Conservation (phyloP, 169 alveolate genomes). For the Plasmodium gonderi region DNA sequence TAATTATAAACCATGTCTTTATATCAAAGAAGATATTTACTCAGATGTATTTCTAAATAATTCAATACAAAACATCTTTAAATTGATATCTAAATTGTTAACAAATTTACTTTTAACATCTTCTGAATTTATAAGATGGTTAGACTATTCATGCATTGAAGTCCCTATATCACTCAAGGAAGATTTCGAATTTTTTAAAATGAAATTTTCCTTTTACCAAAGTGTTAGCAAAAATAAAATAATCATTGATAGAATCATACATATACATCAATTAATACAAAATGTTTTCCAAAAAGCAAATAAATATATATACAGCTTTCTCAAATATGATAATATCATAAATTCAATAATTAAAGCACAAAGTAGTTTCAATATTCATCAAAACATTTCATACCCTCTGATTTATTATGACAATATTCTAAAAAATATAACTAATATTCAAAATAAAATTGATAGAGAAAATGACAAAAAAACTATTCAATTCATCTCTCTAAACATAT, state of each 20-base stretch:
- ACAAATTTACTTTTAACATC: constrained; percentile 67
- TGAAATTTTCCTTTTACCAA: constrained; percentile 69
- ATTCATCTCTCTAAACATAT: constrained; percentile 53
- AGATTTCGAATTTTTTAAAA: constrained; percentile 60
- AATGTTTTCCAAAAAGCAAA: constrained; percentile 72
- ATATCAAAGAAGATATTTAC: constrained; percentile 68
- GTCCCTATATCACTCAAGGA: constrained; percentile 66
- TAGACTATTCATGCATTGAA: constrained; percentile 73
- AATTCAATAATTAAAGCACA: constrained; percentile 52
- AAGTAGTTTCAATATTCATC: constrained; percentile 47
- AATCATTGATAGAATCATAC: constrained; percentile 68
- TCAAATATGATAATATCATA: constrained; percentile 66
- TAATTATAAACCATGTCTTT: constrained; percentile 57
- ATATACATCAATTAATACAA: constrained; percentile 71
- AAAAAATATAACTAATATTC: constrained; percentile 57
- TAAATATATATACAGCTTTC: constrained; percentile 71
- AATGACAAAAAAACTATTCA: constrained; percentile 73
- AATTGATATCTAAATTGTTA: constrained; percentile 56
- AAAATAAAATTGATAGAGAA: constrained; percentile 63
- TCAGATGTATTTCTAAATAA: constrained; percentile 73
- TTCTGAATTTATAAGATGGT: constrained; percentile 70
- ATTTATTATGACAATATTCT: constrained; percentile 60
- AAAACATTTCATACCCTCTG: constrained; percentile 51
- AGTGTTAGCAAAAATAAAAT: constrained; percentile 75
- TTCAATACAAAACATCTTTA: constrained; percentile 70